Percentiles rank a stretch among this genome's conserved stretches.
phyloP scores from a whole-genome alignment of 192 early-diverging fungal genomes.

The Pilaira anomala region DNA sequence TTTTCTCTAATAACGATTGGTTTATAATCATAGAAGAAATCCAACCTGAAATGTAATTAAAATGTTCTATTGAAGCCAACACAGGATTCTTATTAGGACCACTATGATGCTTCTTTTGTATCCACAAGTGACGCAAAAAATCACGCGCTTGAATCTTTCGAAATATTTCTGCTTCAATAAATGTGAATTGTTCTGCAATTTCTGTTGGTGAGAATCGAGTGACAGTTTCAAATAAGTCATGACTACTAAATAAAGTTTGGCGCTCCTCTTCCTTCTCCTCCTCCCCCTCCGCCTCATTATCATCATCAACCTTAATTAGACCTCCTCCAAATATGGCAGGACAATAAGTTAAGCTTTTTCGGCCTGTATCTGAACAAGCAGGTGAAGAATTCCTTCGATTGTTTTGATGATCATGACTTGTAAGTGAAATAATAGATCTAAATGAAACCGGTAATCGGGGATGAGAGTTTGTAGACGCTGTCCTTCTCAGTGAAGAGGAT shows the following conservation, averaged over 20 bases:
- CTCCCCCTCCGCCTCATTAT: no score
- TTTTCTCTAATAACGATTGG: slow-evolving; percentile 56
- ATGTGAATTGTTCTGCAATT: slow-evolving; percentile 66
- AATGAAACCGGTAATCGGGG: slow-evolving; percentile 1
- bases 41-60: slow-evolving; percentile 74
- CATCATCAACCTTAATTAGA: no score
- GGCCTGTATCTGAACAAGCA: neutral
- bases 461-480: neutral
- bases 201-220: slow-evolving; percentile 42
- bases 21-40: slow-evolving; percentile 64
- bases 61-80: slow-evolving; percentile 64
- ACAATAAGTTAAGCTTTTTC: neutral
- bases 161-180: slow-evolving; percentile 63
- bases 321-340: slow-evolving; percentile 42
- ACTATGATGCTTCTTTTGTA: neutral
- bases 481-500: neutral
- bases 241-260: no score
- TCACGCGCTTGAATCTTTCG: slow-evolving; percentile 40
- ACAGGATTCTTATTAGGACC: slow-evolving; percentile 23
- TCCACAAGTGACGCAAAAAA: slow-evolving; percentile 11
- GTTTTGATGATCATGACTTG: neutral
- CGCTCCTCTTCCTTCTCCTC: no score
- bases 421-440: neutral
- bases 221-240: no score
- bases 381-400: neutral